phyloP scores from a whole-genome alignment of 306 rosid species.

The Quillaja saponaria region DNA sequence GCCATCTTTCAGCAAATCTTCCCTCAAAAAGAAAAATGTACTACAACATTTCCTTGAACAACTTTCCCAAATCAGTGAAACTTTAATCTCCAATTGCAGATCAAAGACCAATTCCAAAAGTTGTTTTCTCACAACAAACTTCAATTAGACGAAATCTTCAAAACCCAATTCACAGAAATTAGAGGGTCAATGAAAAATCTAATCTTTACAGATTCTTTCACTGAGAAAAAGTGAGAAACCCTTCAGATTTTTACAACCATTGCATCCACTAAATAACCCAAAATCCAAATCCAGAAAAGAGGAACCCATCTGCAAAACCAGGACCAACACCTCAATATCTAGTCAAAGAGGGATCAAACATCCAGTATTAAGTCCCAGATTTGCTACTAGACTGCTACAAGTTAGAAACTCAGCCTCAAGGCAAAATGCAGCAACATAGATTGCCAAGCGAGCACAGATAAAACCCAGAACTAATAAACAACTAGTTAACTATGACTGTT shows the following conservation, averaged over 20 bases:
- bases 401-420: background rate
- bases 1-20: conserved; percentile 54
- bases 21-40: conserved; percentile 30
- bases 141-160: conserved; percentile 31
- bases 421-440: conserved; percentile 47
- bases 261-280: conserved; percentile 17
- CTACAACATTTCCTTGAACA: conserved; percentile 38
- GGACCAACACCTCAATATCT: conserved; percentile 3
- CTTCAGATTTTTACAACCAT: conserved; percentile 15
- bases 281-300: conserved; percentile 17
- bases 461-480: conserved; percentile 32
- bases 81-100: conserved; percentile 25
- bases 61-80: conserved; percentile 16
- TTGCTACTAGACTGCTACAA: conserved; percentile 8
- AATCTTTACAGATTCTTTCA: conserved; percentile 3
- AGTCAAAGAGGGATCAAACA: conserved; percentile 35
- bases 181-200: background rate
- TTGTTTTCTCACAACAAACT: conserved; percentile 6
- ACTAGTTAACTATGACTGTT: conserved; percentile 11
- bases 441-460: conserved; percentile 28
- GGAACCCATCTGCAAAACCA: conserved; percentile 29
- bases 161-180: conserved; percentile 18
- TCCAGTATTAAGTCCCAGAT: conserved; percentile 33
- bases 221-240: conserved; percentile 4
- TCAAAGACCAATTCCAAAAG: conserved; percentile 31